These are phyloP conservation scores for Neurospora crassa DNA, from an alignment of 2,329 filamentous ascomycete species.

Conservation along the genomic window DNA sequence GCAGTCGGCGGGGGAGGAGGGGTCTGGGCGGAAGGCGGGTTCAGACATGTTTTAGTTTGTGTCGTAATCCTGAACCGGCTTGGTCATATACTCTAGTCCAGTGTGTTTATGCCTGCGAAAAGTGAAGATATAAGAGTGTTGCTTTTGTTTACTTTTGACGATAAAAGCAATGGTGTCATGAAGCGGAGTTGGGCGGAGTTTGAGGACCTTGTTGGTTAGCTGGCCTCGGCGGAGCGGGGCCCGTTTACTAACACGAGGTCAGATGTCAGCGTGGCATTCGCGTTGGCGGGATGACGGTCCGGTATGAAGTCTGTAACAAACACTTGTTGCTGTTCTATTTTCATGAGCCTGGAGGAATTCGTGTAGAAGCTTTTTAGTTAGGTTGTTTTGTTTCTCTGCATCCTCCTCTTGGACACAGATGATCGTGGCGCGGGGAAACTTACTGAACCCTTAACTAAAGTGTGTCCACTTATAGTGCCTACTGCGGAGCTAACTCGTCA, in stretches of 20 bases:
- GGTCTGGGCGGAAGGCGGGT: neutral
- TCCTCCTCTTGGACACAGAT: neutral
- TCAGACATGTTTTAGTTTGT: neutral
- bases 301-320: neutral
- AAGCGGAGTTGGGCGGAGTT: neutral
- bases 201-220: neutral
- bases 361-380: neutral
- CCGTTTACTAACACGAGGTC: neutral
- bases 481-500: fast-evolving
- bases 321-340: neutral
- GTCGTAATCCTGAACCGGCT: neutral
- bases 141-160: neutral
- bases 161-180: neutral
- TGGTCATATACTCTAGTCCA: too few species aligned
- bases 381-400: neutral
- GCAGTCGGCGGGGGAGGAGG: conserved; percentile 24
- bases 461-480: fast-evolving
- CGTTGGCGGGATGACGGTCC: neutral
- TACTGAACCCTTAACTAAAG: neutral
- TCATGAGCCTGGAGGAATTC: neutral
- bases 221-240: neutral
- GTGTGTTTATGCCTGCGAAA: neutral
- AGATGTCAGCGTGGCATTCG: neutral
- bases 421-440: neutral
- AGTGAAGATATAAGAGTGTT: neutral